These are phyloP conservation scores for Plenodomus lindquistii DNA, from an alignment of 2,329 filamentous ascomycete species.

Conservation along the genomic window DNA sequence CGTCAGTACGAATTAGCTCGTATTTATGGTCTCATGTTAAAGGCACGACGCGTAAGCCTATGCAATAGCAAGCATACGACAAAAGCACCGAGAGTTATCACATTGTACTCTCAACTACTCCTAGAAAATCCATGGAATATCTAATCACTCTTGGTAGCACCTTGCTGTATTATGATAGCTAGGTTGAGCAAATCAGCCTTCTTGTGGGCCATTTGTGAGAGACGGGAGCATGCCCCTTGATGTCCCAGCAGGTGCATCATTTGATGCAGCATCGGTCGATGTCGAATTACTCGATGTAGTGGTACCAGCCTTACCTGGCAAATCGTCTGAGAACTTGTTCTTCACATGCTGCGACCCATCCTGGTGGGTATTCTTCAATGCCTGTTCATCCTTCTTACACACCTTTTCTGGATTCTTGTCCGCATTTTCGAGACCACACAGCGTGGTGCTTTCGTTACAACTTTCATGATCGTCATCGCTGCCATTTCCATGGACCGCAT, in stretches of 20 bases:
- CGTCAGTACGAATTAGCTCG: no score
- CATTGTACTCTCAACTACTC: no score
- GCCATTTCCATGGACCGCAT: conserved; percentile 7
- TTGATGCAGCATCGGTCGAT: conserved; percentile 2
- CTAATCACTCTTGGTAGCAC: no score
- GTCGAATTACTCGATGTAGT: neutral
- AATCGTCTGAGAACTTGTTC: neutral
- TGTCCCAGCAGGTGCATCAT: conserved; percentile 11
- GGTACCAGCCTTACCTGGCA: neutral
- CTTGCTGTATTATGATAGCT: no score
- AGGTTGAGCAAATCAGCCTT: conserved; percentile 1
- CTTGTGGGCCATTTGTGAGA: conserved; percentile 10
- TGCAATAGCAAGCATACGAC: no score
- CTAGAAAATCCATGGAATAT: no score
- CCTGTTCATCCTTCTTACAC: neutral
- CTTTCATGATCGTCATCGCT: conserved; percentile 3
- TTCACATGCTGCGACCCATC: neutral
- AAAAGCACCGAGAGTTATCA: no score
- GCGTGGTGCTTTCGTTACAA: conserved; percentile 5
- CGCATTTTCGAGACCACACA: conserved; percentile 3
- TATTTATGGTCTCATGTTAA: no score
- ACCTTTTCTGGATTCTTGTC: conserved; percentile 6
- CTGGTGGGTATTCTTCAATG: neutral
- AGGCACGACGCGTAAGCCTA: no score
- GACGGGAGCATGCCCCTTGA: conserved; percentile 14